Evolutionary conservation across 2,329 filamentous ascomycete genomes (phyloP), one percentile per base, ranked within the genome.

Genomic region (Cercospora zeae-maydis): DNA sequence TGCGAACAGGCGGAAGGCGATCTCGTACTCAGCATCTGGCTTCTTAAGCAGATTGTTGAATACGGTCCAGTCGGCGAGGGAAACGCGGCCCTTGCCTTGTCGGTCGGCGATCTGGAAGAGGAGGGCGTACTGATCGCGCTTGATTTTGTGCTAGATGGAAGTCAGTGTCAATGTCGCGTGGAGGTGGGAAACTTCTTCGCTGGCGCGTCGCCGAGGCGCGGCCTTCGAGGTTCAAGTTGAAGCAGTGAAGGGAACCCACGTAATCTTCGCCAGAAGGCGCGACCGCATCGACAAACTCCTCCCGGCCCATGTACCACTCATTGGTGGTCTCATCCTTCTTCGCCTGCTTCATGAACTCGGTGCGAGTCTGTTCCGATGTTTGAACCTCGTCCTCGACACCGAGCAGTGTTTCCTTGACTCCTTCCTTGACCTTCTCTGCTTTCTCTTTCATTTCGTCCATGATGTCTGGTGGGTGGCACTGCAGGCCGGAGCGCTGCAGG

Each of bases 1-100:
- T 75, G 98, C 93, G 78, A 99, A 99, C 60, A 99, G 85, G 72
- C 95, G 91, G 81, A 98, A 99, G 14, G 95, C 93, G 72, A 99
- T 96, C 78, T 98, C 93, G 80, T 99, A 99, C 80, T 99, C 95
- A 76, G 95, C 95, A 75, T 98, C 95, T 66, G 95, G 90, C 80
- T 97, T 98, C 70, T 84, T 84, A 63, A 99, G 87, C 67, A 99
- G 85, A 81, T 96, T 96, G 80, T 97, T 91, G 78, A 98, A 99
- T 67, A 90, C 89, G 52, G 85, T 87, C 92, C 93, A 99, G 80
- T 99, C 95, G 64, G 87, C 82, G 59, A 98, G 80, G 70, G 81
- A 90, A 70, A 99, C 83, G 71, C 85, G 88, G 67, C 93, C 93
- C 49, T 82, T 82, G 69, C 82, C 84, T 68, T 86, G 86, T 71